Conservation (phyloP, 2,329 filamentous ascomycete species). For the Aspergillus melleus region DNA sequence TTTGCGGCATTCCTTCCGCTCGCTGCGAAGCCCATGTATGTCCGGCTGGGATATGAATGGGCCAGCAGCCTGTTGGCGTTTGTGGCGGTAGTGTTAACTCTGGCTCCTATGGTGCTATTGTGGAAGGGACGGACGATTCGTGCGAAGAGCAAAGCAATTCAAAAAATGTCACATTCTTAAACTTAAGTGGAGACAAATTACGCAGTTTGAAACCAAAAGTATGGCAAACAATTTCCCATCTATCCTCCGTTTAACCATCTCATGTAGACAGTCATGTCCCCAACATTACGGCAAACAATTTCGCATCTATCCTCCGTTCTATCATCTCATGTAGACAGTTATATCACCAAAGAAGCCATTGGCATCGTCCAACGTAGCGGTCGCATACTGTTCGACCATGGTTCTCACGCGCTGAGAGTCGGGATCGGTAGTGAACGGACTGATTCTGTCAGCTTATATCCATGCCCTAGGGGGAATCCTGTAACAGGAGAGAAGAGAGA, state of each 20-base stretch:
- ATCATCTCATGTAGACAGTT: constrained; percentile 18
- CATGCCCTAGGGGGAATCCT: not conserved
- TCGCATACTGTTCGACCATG: constrained; percentile 23
- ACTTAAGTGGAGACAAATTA: not conserved
- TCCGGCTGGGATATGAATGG: constrained; percentile 40
- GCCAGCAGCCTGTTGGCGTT: constrained; percentile 43
- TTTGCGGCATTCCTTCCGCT: constrained; percentile 47
- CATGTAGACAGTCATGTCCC: constrained; percentile 21
- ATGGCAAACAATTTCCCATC: not conserved
- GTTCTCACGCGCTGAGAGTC: constrained; percentile 18
- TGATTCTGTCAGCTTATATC: not conserved
- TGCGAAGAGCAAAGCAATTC: constrained; percentile 11
- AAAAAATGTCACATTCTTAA: constrained; percentile 7
- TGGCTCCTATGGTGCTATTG: constrained; percentile 39
- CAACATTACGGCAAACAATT: constrained; percentile 4
- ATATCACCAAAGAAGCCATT: constrained; percentile 23
- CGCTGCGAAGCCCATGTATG: constrained; percentile 39
- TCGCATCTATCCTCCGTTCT: not conserved
- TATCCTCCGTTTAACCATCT: not conserved
- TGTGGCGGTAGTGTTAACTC: constrained; percentile 34
- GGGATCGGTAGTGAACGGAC: constrained; percentile 24
- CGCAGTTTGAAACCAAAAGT: not conserved
- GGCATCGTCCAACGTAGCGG: constrained; percentile 11
- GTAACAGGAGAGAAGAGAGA: constrained; percentile 1
- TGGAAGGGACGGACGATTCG: constrained; percentile 37